Evolutionary conservation across 192 early-diverging fungal species (phyloP).

Genomic region (Gaertneriomyces semiglobifer): DNA sequence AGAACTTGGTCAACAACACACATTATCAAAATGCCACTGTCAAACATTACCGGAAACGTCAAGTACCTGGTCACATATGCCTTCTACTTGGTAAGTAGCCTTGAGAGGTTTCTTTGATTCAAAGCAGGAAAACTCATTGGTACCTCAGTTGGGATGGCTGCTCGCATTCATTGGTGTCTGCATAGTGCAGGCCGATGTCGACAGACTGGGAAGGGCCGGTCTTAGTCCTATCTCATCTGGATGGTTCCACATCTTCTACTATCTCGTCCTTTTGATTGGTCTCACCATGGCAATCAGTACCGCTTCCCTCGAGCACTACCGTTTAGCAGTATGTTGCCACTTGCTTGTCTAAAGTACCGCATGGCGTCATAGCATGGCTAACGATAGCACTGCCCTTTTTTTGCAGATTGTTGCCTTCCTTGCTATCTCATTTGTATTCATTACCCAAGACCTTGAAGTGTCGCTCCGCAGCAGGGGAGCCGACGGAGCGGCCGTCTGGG

Average conservation of each 20-base stretch:
- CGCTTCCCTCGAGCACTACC: conserved; percentile 16
- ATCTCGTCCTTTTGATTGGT: conserved; percentile 15
- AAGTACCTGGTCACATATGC: no score
- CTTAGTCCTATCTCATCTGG: conserved; percentile 1
- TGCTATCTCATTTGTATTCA: conserved; percentile 31
- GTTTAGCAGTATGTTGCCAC: conserved; percentile 24
- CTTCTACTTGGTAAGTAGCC: no score
- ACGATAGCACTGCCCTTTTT: not conserved
- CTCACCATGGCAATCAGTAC: conserved; percentile 17
- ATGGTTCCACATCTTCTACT: conserved; percentile 32
- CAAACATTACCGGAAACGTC: no score
- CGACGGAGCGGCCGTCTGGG: not conserved
- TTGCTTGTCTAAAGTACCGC: not conserved
- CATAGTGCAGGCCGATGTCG: conserved; percentile 12
- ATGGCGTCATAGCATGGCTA: not conserved
- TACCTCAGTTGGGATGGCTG: conserved; percentile 32
- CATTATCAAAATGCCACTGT: no score
- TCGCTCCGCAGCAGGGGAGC: not conserved
- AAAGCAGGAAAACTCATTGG: not conserved
- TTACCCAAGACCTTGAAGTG: conserved; percentile 17
- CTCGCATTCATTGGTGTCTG: conserved; percentile 34
- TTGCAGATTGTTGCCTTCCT: conserved; percentile 34
- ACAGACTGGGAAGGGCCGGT: not conserved
- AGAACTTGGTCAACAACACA: no score
- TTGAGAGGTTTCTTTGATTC: no score